phyloP scores from a whole-genome alignment of 148 eudicot species.

The Rhododendron ferrugineum region DNA sequence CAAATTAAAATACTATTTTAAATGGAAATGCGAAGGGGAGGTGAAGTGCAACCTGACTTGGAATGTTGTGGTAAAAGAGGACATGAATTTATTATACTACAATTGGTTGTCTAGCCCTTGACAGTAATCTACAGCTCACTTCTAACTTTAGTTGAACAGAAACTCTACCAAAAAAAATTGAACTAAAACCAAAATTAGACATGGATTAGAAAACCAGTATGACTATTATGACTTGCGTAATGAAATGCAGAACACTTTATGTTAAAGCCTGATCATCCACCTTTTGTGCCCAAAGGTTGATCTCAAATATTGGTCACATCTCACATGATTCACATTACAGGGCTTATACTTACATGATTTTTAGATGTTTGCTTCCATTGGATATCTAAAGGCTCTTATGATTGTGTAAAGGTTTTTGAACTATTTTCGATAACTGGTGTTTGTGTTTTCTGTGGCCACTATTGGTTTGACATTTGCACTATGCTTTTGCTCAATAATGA shows the following conservation, averaged over 20 bases:
- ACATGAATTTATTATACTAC: not conserved
- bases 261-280: not conserved
- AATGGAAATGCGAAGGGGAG: not conserved
- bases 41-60: not conserved
- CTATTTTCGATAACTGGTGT: not conserved
- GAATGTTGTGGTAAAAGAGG: not conserved
- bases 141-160: not conserved
- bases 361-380: not conserved
- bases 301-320: not conserved
- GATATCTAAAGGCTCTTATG: not conserved
- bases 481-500: constrained; percentile 15
- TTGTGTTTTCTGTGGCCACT: not conserved
- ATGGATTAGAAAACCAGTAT: not conserved
- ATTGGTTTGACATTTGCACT: not conserved
- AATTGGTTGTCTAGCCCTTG: not conserved
- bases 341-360: not conserved
- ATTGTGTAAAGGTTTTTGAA: not conserved
- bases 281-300: not conserved
- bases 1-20: not conserved
- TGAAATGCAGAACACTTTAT: not conserved
- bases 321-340: not conserved
- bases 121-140: not conserved
- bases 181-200: not conserved
- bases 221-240: not conserved
- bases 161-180: not conserved